Percentiles rank a stretch among this genome's conserved stretches.
Evolutionary conservation across 306 rosid species (phyloP).

Genomic region (Cucurbita ficifolia): DNA sequence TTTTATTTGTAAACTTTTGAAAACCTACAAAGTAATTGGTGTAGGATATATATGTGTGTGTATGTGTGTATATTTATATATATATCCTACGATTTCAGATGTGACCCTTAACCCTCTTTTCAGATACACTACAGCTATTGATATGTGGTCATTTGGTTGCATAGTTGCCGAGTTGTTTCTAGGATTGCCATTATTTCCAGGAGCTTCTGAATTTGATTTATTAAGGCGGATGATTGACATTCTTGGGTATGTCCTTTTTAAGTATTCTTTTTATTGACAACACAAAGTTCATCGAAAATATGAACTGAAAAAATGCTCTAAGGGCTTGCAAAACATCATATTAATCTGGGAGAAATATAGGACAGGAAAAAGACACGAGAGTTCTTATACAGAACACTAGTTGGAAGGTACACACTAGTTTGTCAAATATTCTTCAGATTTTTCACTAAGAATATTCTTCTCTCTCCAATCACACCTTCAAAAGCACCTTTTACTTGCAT

Average conservation of each 20-base stretch:
- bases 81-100: not conserved
- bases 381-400: not conserved
- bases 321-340: not conserved
- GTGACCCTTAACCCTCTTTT: slow-evolving; percentile 30
- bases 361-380: too few relatives aligned
- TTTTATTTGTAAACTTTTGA: not conserved
- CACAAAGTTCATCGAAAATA: not conserved
- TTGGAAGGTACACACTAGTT: not conserved
- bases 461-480: not conserved
- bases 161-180: slow-evolving; percentile 95
- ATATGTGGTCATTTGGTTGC: slow-evolving; percentile 99
- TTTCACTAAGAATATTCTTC: not conserved
- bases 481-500: not conserved
- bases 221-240: slow-evolving; percentile 81
- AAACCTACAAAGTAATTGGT: not conserved
- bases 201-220: slow-evolving; percentile 97
- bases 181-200: slow-evolving; percentile 94
- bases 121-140: slow-evolving; percentile 93
- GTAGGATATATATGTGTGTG: not conserved
- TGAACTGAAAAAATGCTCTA: not conserved
- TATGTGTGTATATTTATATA: too few relatives aligned
- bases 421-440: not conserved
- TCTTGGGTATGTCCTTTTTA: slow-evolving; percentile 55
- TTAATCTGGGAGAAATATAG: not conserved
- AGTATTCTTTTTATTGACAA: not conserved